Evolutionary conservation across 768 basidiomycete genomes (phyloP), one percentile per base, ranked within the genome.

Genomic region (Obba rivulosa): DNA sequence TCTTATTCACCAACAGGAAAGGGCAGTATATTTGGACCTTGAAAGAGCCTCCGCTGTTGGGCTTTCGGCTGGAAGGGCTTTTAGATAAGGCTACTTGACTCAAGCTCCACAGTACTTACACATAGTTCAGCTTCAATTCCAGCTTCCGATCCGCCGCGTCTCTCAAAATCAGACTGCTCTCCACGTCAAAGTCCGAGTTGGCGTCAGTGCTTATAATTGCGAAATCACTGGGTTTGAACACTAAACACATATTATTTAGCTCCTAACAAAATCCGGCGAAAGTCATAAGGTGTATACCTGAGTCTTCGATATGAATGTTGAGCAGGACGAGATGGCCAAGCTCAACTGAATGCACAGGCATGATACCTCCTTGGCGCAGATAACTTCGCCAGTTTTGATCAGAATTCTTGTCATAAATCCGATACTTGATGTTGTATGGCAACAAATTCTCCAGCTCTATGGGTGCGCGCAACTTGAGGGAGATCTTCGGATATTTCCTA

Each of bases 341-440:
- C 60, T 98, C 93, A 22, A 96, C 90, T 2, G 92, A 93, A 62
- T 98, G 96, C 16, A 98, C 85, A 2, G 96, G 96, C 83, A 95
- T 95, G 35, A 92, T 74, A 7, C 94, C 95, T 23, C 96, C 95
- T 59, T 89, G 82, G 39, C 94, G 79, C 14, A 98, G 73, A 69
- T 92, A 99, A 62, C 89, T 94, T 54, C 81, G 83, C 85, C 93
- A 97, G 60, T 95, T 94, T 59, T 92, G 89, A 58, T 92, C 83
- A 0, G 87, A 85, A 53, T 96, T 81, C 70, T 93, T 96, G 73
- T 99, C 94, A 56, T 92, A 97, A 28, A 98, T 87, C n/a, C 92
- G 80, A 69, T 96, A 99, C 58, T 92, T 85, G 43, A 98, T 67
- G 58, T 97, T 92, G 68, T 85, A 96, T 0, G 96, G 96, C 20